Evolutionary conservation across 2,329 filamentous ascomycete species (phyloP).

Genomic region (Eurotiales sp.): DNA sequence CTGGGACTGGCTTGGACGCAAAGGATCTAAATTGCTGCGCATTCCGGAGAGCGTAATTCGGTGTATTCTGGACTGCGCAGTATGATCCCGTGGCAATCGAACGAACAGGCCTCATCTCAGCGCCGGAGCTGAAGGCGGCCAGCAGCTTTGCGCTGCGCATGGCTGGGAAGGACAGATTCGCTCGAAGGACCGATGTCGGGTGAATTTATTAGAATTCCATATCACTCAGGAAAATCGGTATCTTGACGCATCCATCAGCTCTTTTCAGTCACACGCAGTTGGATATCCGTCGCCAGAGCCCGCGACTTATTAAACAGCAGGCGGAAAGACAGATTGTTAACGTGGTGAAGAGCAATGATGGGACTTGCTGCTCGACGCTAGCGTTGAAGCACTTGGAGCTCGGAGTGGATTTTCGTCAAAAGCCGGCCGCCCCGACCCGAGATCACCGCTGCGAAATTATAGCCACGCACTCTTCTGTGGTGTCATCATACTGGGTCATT

Average conservation of each 20-base stretch:
- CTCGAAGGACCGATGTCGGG: constrained; percentile 25
- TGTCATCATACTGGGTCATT: too few species aligned
- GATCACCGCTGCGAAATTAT: too few species aligned
- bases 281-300: not conserved
- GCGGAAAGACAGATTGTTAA: not conserved
- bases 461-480: too few species aligned
- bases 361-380: too few species aligned
- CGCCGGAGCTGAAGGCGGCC: constrained; percentile 26
- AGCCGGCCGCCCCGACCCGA: constrained; percentile 4
- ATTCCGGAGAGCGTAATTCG: constrained; percentile 14
- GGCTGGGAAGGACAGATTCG: constrained; percentile 24
- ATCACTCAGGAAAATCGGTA: constrained; percentile 22
- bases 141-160: constrained; percentile 43
- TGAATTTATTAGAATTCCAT: constrained; percentile 27
- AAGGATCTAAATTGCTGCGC: constrained; percentile 19
- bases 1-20: constrained; percentile 11
- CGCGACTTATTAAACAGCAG: not conserved
- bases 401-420: constrained; percentile 6
- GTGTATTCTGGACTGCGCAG: not conserved
- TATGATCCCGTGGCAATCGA: constrained; percentile 3
- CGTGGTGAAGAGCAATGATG: not conserved
- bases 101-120: constrained; percentile 3
- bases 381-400: not conserved
- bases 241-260: constrained; percentile 20
- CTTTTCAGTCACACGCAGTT: not conserved